phyloP scores from a whole-genome alignment of 225 moss, liverwort and hornwort genomes.

The Pseudoscleropodium purum region DNA sequence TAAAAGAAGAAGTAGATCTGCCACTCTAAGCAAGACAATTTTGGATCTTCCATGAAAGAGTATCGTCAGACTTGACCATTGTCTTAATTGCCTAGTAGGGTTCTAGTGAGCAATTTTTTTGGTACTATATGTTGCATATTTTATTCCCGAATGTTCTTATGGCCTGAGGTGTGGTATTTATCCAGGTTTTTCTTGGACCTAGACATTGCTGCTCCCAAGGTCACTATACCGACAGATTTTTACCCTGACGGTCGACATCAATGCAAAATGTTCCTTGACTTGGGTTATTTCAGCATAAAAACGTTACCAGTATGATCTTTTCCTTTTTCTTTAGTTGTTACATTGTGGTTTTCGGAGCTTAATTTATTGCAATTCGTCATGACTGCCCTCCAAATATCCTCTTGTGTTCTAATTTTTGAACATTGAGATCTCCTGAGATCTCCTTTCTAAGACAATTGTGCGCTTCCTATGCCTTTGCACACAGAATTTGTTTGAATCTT shows the following conservation, averaged over 20 bases:
- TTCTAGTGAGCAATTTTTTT: background rate
- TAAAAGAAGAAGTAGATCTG: background rate
- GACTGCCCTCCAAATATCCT: background rate
- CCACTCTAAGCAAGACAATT: background rate
- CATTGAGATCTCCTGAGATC: background rate
- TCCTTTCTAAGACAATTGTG: background rate
- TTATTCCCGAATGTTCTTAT: background rate
- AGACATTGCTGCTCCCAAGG: constrained; percentile 89
- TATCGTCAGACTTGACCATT: background rate
- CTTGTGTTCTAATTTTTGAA: background rate
- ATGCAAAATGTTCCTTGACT: constrained; percentile 77
- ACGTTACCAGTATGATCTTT: constrained; percentile 48
- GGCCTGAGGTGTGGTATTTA: background rate
- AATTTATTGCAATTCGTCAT: background rate
- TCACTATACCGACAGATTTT: constrained; percentile 82
- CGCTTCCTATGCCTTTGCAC: background rate
- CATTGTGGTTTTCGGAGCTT: background rate
- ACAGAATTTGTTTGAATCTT: background rate
- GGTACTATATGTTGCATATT: background rate
- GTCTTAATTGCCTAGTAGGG: background rate
- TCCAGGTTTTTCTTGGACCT: constrained; percentile 81
- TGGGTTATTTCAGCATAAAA: constrained; percentile 79
- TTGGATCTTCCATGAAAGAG: background rate
- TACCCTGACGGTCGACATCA: constrained; percentile 67
- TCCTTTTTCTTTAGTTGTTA: background rate